Evolutionary conservation across 2,329 filamentous ascomycete species (phyloP), one percentile per base, ranked within the genome.

Genomic region (Colletotrichum tanaceti): DNA sequence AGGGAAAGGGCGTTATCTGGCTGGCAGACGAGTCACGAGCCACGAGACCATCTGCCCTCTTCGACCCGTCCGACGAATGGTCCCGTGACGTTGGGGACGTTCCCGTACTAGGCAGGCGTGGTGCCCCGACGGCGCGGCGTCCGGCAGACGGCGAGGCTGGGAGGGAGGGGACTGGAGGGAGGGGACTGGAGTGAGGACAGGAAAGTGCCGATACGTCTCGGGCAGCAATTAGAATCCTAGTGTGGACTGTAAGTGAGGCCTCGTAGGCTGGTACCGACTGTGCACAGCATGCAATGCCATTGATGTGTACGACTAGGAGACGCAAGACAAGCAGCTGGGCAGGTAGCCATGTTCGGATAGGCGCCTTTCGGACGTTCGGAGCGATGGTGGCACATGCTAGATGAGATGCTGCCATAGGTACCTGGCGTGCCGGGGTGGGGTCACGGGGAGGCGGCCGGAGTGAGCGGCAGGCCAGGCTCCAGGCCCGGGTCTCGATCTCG

Each of bases 371-470:
- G 49, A 49, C 22, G 47, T 32, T 28, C 54, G 43, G 39, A 32
- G 22, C 16, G 46, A 32, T 44, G 14, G 49, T 54, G 44, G 52
- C 59, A 67, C 64, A 67, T 58, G 64, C 53, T 63, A 57, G 63
- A 22, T 13, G 11, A 32, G 53, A 47, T 57, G n/a, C 43, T 32
- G 46, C 58, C 58, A 20, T 57, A 32, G 7, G 28, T 32, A n/a
- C n/a, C 58, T 39, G 53, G 35, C 41, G 11, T 58, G 52, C 16
- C 63, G 63, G 58, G 50, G 43, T 39, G 41, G 43, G 58, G 59
- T 67, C 64, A 67, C 64, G 64, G 64, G 64, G 44, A 63, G 63
- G 39, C 49, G 49, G 58, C 47, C 38, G n/a, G 10, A 14, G 38
- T 22, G 20, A 57, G 53, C 53, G 24, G 59, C 59, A 13, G 32